Percentiles rank a stretch among this genome's conserved stretches.
Evolutionary conservation across 2,329 filamentous ascomycete genomes (phyloP).

Genomic region (Fusarium keratoplasticum): DNA sequence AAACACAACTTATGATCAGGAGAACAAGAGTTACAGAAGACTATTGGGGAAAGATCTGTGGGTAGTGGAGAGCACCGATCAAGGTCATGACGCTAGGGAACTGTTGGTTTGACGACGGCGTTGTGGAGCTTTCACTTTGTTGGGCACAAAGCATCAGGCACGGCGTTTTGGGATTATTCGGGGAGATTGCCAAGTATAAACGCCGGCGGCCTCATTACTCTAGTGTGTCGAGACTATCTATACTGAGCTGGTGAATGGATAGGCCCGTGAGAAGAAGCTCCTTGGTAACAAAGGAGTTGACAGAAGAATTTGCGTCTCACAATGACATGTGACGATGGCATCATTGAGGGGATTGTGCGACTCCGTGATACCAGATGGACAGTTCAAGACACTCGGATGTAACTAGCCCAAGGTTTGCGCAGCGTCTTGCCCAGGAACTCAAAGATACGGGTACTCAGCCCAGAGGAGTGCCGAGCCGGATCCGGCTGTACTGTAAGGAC

Average conservation of each 20-base stretch:
- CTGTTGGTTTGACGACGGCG: constrained; percentile 32
- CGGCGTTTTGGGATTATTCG: constrained; percentile 30
- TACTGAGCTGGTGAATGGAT: constrained; percentile 2
- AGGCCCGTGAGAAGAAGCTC: constrained; percentile 12
- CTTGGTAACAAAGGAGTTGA: not conserved
- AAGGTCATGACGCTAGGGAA: constrained; percentile 6
- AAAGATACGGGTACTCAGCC: constrained; percentile 11
- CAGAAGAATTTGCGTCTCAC: constrained; percentile 2
- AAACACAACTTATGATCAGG: constrained; percentile 6
- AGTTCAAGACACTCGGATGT: not conserved
- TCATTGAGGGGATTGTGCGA: constrained; percentile 9
- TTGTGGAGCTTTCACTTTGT: constrained; percentile 38
- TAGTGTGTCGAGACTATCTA: constrained; percentile 5
- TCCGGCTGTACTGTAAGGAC: not conserved
- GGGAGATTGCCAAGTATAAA: constrained; percentile 19
- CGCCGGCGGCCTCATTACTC: constrained; percentile 15
- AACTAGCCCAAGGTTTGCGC: not conserved
- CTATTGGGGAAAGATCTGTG: not conserved
- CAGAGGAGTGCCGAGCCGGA: constrained; percentile 17
- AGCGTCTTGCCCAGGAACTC: not conserved
- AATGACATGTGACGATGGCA: constrained; percentile 10
- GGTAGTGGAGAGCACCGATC: constrained; percentile 12
- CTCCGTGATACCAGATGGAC: not conserved
- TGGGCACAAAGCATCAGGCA: constrained; percentile 35
- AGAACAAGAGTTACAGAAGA: not conserved